These are phyloP conservation scores for Leptoxyphium fumago DNA, from an alignment of 2,329 filamentous ascomycete genomes.

Conservation along the genomic window DNA sequence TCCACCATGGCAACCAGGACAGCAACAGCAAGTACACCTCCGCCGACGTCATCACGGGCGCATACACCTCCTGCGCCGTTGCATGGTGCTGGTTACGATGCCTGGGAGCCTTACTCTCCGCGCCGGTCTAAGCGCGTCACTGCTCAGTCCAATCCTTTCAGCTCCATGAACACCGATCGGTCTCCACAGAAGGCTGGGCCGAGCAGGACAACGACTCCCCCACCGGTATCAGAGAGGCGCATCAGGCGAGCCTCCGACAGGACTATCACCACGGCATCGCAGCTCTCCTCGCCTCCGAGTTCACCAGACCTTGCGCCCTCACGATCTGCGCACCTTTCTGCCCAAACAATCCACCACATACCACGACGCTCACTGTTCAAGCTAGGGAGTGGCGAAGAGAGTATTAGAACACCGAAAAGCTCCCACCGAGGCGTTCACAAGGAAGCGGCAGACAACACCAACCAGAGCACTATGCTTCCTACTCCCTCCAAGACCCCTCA, in stretches of 20 bases:
- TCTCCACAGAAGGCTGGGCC: constrained; percentile 3
- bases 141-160: constrained; percentile 30
- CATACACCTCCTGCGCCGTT: constrained; percentile 56
- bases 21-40: background rate
- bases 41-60: constrained; percentile 28
- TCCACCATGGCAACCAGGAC: background rate
- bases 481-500: constrained; percentile 63
- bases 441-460: background rate
- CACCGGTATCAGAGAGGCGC: constrained; percentile 20
- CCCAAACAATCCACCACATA: constrained; percentile 6
- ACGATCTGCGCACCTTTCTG: background rate
- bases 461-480: constrained; percentile 42
- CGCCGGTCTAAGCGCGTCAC: constrained; percentile 15
- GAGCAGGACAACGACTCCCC: constrained; percentile 10
- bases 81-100: constrained; percentile 48
- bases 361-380: background rate
- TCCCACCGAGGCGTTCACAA: background rate
- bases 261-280: constrained; percentile 16
- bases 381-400: background rate
- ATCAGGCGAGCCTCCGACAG: constrained; percentile 5
- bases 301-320: constrained; percentile 15
- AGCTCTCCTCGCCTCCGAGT: constrained; percentile 30
- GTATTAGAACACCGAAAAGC: too few relatives aligned
- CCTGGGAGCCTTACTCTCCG: constrained; percentile 58
- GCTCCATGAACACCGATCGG: constrained; percentile 22